Evolutionary conservation across 108 stramenopile species (phyloP).

Genomic region (Mayamaea pseudoterrestris): DNA sequence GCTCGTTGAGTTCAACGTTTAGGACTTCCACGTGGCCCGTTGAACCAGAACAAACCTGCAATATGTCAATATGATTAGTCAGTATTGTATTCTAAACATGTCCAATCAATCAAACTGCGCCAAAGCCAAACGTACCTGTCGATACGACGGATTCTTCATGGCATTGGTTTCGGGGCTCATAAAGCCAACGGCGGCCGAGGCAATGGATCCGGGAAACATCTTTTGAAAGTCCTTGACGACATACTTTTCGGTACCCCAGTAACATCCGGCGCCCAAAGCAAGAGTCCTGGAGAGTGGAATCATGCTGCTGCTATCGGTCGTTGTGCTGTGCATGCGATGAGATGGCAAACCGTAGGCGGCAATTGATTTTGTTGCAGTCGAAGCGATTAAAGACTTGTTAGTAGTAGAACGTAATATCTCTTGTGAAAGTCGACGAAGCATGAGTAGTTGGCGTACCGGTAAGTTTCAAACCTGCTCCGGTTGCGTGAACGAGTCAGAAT

Average conservation of each 20-base stretch:
- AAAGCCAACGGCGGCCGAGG: slow-evolving; percentile 47
- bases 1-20: slow-evolving; percentile 36
- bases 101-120: too few species aligned
- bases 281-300: neutral
- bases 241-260: slow-evolving; percentile 76
- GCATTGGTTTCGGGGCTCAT: slow-evolving; percentile 40
- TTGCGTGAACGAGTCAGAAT: too few species aligned
- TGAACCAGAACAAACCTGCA: slow-evolving; percentile 35
- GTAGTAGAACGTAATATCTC: too few species aligned
- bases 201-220: slow-evolving; percentile 25
- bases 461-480: too few species aligned
- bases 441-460: too few species aligned
- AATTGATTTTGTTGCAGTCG: too few species aligned
- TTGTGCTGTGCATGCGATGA: too few species aligned
- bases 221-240: slow-evolving; percentile 46
- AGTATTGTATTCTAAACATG: too few species aligned
- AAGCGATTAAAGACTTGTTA: too few species aligned
- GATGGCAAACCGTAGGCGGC: too few species aligned
- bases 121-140: slow-evolving; percentile 16
- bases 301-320: neutral
- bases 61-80: neutral
- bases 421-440: too few species aligned
- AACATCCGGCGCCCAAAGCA: slow-evolving; percentile 24
- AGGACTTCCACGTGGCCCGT: slow-evolving; percentile 67
- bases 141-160: slow-evolving; percentile 48